Conservation (phyloP, 225 moss, liverwort and hornwort species). For the Straminergon stramineum region DNA sequence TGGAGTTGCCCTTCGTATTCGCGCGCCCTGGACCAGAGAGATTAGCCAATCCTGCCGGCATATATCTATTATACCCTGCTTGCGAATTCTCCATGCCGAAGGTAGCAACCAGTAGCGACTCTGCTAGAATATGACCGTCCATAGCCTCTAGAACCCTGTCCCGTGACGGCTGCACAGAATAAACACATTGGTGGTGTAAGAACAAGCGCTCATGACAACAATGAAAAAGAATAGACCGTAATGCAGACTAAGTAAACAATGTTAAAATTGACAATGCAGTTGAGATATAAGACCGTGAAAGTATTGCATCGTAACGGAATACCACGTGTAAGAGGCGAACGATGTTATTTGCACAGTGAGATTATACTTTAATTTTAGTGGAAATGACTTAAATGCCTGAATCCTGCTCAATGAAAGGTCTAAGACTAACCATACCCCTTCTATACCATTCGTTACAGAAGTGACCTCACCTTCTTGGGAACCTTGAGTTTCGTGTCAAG, state of each 20-base stretch:
- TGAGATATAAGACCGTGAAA: neutral
- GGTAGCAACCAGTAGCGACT: conserved; percentile 25
- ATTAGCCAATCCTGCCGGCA: conserved; percentile 11
- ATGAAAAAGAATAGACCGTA: neutral
- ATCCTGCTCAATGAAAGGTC: neutral
- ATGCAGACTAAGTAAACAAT: too few relatives aligned
- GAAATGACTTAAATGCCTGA: neutral
- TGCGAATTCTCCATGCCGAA: conserved; percentile 4
- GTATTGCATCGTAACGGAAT: too few relatives aligned
- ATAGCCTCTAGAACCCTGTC: conserved; percentile 55
- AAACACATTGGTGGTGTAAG: too few relatives aligned
- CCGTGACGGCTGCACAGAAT: conserved; percentile 31
- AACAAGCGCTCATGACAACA: too few relatives aligned
- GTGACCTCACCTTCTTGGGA: conserved; percentile 47
- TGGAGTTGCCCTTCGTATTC: neutral
- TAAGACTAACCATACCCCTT: neutral
- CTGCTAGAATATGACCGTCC: conserved; percentile 55
- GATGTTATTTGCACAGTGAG: too few relatives aligned
- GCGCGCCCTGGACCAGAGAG: conserved; percentile 23
- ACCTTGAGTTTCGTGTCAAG: conserved; percentile 60
- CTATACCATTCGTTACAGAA: neutral
- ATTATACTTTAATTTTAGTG: too few relatives aligned
- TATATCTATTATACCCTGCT: neutral
- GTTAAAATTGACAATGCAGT: too few relatives aligned
- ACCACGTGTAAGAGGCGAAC: neutral